These are phyloP conservation scores for Fistulinella cinereoalba DNA, from an alignment of 1,284 basidiomycete genomes.

Conservation along the genomic window DNA sequence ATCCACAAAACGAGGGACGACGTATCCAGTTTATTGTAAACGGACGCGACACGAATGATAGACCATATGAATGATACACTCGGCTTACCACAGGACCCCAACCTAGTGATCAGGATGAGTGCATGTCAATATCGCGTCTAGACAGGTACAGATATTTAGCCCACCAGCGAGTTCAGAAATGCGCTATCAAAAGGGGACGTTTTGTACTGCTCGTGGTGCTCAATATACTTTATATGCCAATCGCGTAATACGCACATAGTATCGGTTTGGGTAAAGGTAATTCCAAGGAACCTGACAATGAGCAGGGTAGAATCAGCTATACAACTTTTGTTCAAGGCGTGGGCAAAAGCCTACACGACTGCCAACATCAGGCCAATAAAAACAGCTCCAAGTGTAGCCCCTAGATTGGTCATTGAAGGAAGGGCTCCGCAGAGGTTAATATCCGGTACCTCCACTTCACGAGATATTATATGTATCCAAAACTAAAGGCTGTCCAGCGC, in stretches of 20 bases:
- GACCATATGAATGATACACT: not conserved
- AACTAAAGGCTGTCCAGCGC: too few relatives aligned
- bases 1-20: not conserved
- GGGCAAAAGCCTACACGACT: too few relatives aligned
- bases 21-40: not conserved
- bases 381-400: too few relatives aligned
- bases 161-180: not conserved
- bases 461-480: too few relatives aligned
- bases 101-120: not conserved
- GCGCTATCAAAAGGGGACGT: not conserved
- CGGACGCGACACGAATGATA: too few relatives aligned
- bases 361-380: too few relatives aligned
- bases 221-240: not conserved
- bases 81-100: not conserved
- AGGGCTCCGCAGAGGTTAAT: too few relatives aligned
- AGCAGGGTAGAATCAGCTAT: too few relatives aligned
- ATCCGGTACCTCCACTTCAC: too few relatives aligned
- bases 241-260: not conserved
- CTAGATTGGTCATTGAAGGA: too few relatives aligned
- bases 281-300: not conserved
- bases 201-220: not conserved
- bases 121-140: not conserved
- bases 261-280: not conserved
- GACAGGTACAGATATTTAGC: not conserved
- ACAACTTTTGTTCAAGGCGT: too few relatives aligned